These are phyloP conservation scores for Corniculantispora saksenae DNA, from an alignment of 2,329 filamentous ascomycete species.

Conservation along the genomic window DNA sequence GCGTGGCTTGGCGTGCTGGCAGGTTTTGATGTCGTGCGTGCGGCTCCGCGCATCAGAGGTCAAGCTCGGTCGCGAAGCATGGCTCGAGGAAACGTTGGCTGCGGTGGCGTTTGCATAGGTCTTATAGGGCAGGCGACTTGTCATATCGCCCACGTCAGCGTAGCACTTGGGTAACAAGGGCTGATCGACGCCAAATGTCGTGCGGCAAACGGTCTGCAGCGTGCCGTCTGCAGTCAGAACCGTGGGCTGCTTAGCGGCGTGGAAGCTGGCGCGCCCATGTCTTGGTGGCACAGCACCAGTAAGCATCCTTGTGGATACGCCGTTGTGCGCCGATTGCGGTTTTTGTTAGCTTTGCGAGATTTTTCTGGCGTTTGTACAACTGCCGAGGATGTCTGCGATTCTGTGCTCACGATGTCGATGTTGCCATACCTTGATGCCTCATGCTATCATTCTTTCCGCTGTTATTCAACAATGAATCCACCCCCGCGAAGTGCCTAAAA, in stretches of 20 bases:
- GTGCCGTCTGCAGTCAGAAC: not conserved
- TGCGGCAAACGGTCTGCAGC: not conserved
- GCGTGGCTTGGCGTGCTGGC: not conserved
- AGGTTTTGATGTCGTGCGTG: not conserved
- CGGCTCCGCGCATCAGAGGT: not conserved
- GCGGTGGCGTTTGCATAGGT: not conserved
- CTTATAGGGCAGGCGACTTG: not conserved
- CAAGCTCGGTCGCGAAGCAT: not conserved
- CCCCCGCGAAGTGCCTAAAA: not conserved
- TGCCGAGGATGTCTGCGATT: not conserved
- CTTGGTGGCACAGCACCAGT: not conserved
- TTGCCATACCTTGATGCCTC: not conserved
- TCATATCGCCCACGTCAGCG: not conserved
- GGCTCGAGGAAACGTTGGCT: not conserved
- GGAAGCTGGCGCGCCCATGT: not conserved
- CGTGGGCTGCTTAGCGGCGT: not conserved
- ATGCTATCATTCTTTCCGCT: not conserved
- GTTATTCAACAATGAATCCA: not conserved
- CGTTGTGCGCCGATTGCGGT: not conserved
- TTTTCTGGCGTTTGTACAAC: not conserved
- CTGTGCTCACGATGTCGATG: not conserved
- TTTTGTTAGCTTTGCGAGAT: not conserved
- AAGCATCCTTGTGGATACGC: not conserved
- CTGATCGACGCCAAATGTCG: not conserved
- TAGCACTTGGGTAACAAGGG: not conserved